Conservation (phyloP, 129 eudicot species). For the Rutidosis leptorrhynchoides region DNA sequence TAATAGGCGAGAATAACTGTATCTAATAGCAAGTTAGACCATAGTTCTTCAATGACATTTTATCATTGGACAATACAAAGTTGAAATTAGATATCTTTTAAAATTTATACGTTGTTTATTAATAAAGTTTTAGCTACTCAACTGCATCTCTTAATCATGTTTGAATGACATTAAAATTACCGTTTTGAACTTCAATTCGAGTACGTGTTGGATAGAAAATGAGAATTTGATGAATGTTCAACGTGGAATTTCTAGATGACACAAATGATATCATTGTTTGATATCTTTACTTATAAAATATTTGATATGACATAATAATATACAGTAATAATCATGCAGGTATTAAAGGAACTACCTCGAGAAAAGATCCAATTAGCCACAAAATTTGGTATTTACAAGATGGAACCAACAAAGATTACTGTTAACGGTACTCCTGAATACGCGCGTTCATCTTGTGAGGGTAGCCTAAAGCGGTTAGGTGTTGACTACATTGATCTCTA, state of each 20-base stretch:
- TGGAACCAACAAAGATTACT: conserved; percentile 25
- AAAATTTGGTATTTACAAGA: conserved; percentile 49
- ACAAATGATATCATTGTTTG: no score
- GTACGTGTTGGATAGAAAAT: no score
- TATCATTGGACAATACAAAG: neutral
- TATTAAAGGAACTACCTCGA: conserved; percentile 61
- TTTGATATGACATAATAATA: neutral
- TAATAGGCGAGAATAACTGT: neutral
- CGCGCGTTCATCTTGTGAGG: conserved; percentile 56
- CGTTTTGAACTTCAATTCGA: no score
- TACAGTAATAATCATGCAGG: conserved; percentile 33
- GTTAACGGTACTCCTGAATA: conserved; percentile 51
- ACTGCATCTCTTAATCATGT: neutral
- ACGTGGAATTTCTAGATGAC: no score
- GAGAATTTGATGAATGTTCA: no score
- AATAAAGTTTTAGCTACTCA: neutral
- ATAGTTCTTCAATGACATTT: neutral
- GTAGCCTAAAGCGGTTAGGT: conserved; percentile 57
- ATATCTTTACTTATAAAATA: neutral
- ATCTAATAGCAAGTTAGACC: no score
- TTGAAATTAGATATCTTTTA: neutral
- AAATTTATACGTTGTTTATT: neutral
- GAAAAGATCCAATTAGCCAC: conserved; percentile 66
- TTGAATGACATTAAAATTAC: no score
- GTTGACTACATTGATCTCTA: conserved; percentile 63